phyloP scores from a whole-genome alignment of 176 grass and related monocot genomes.

The Areca catechu region DNA sequence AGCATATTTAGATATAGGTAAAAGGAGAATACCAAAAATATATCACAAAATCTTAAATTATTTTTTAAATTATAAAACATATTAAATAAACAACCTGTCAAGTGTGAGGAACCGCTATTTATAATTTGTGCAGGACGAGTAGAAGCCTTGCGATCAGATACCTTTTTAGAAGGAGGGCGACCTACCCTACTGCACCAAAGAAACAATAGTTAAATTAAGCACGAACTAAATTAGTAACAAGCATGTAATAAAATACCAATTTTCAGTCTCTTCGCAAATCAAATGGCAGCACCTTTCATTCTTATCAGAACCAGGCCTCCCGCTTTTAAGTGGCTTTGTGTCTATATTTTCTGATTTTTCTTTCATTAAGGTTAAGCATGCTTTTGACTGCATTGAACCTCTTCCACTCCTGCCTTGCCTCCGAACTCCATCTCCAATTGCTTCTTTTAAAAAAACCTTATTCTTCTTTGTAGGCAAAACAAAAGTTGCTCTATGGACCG shows the following conservation, averaged over 20 bases:
- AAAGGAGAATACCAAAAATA: neutral
- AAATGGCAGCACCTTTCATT: constrained; percentile 45
- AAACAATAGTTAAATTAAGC: neutral
- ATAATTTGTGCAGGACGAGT: constrained; percentile 31
- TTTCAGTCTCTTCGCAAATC: neutral
- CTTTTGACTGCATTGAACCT: constrained; percentile 38
- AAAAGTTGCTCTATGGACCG: constrained; percentile 22
- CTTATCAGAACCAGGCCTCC: constrained; percentile 44
- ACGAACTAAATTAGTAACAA: neutral
- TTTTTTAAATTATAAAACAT: constrained; percentile 1
- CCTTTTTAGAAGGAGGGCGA: constrained; percentile 45
- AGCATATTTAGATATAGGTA: constrained; percentile 1
- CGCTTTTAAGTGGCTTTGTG: constrained; percentile 54
- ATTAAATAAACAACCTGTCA: constrained; percentile 32
- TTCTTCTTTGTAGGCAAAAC: constrained; percentile 46
- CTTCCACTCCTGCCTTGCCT: constrained; percentile 61
- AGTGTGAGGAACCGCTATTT: constrained; percentile 31
- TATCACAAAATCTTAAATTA: too few relatives aligned
- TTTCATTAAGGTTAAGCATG: constrained; percentile 40
- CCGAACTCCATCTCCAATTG: constrained; percentile 49
- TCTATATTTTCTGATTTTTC: constrained; percentile 47
- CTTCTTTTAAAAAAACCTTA: constrained; percentile 68
- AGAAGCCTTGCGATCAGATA: constrained; percentile 52
- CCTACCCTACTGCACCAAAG: constrained; percentile 50
- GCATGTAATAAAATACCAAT: neutral